Evolutionary conservation across 2,329 filamentous ascomycete species (phyloP), one percentile per base, ranked within the genome.

Genomic region (Botrytis aclada): DNA sequence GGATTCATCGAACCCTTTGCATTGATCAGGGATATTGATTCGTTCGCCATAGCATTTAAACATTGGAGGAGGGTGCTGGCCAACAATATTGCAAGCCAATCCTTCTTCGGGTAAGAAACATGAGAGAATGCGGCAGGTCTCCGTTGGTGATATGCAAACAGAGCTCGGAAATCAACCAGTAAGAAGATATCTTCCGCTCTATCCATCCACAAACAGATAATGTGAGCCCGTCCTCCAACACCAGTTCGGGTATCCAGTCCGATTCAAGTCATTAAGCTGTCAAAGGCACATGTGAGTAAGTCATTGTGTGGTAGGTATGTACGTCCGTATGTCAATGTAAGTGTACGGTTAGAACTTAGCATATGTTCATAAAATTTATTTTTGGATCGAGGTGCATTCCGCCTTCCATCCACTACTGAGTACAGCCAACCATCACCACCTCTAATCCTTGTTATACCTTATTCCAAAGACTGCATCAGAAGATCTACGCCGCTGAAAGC

Each of bases 361-460:
- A 41, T 22, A 41, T 45, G 34, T 51, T 70, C 43, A 32, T 22
- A 51, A 14, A 22, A 18, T 51, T 60, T 72, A 72, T 72, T 72
- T 72, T 72, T 69, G 56, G 63, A 72, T 51, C 51, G 62, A 61
- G n/a, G 41, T 69, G 70, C 70, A 72, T 72, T 60, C 20, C 47
- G 16, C 22, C 56, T 47, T 25, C 51, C 37, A 20, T 32, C 39
- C 29, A 45, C 32, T 65, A 51, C 63, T 25, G 37, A 45, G 22
- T 60, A 45, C 37, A 54, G 18, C 51, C 51, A 56, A 56, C n/a
- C 32, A 58, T 39, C 60, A 51, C 14, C 6, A 71, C 29, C 32
- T 37, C 16, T 51, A 9, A 71, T 64, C 69, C 69, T 71, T 71
- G 69, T n/a, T n/a, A 66, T 47, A 72, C 70, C 62, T 69, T 69